A percentile compares a stretch with the other conserved stretches of the same genome.
Evolutionary conservation across 1,139 yeast species (phyloP).

Genomic region (Saccharomyces hybrid): DNA sequence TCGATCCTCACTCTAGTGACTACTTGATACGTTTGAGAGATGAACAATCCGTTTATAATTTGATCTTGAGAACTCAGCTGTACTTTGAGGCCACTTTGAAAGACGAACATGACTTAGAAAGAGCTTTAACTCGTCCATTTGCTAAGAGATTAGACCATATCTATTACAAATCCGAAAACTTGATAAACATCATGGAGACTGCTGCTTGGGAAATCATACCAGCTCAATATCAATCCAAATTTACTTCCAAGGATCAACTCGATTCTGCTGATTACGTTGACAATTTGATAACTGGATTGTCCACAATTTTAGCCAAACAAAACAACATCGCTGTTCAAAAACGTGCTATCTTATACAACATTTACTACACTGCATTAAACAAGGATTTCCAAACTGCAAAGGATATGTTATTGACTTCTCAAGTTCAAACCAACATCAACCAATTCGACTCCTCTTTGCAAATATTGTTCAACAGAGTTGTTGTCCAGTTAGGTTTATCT

Average conservation of each 20-base stretch:
- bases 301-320: conserved; percentile 59
- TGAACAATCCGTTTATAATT: conserved; percentile 66
- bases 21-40: conserved; percentile 86
- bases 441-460: conserved; percentile 79
- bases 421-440: conserved; percentile 74
- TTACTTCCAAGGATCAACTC: conserved; percentile 25
- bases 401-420: conserved; percentile 79
- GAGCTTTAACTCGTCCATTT: conserved; percentile 66
- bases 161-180: conserved; percentile 81
- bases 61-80: conserved; percentile 77
- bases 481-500: conserved; percentile 91
- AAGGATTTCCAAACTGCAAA: conserved; percentile 77
- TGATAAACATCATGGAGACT: conserved; percentile 61
- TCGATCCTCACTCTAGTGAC: conserved; percentile 93
- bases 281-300: conserved; percentile 55
- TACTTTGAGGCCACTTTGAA: conserved; percentile 61
- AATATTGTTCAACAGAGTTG: conserved; percentile 87
- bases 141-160: conserved; percentile 86
- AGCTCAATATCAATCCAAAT: conserved; percentile 20
- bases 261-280: conserved; percentile 37
- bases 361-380: conserved; percentile 87
- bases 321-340: conserved; percentile 63
- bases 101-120: conserved; percentile 43
- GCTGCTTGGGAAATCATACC: conserved; percentile 58
- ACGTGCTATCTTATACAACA: conserved; percentile 75